Percentiles rank a stretch among this genome's conserved stretches.
phyloP scores from a whole-genome alignment of 176 grass and related monocot genomes.

The Oryza australiensis region DNA sequence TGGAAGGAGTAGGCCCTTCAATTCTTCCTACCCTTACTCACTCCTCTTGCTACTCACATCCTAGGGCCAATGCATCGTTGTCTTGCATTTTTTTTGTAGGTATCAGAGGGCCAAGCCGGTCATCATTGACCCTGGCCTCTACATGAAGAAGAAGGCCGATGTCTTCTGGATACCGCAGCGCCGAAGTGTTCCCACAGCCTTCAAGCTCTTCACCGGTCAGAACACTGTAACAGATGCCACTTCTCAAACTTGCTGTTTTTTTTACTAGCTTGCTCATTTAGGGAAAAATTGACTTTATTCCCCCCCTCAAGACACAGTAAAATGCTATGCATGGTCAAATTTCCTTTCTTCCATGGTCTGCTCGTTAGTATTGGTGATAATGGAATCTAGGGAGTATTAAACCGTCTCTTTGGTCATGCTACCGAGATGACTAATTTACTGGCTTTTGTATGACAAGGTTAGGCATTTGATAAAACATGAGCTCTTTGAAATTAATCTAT shows the following conservation, averaged over 20 bases:
- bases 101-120: slow-evolving; percentile 68
- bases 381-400: not conserved
- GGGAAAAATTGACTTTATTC: not conserved
- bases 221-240: not conserved
- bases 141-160: slow-evolving; percentile 58
- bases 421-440: not conserved
- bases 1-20: slow-evolving; percentile 51
- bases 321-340: not conserved
- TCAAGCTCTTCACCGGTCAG: slow-evolving; percentile 71
- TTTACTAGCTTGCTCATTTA: not conserved
- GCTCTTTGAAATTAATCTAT: not conserved
- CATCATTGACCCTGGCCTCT: slow-evolving; percentile 73
- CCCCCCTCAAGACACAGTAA: not conserved
- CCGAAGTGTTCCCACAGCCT: slow-evolving; percentile 59
- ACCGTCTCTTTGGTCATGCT: not conserved
- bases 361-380: not conserved
- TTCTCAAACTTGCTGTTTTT: not conserved
- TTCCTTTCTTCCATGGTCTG: not conserved
- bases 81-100: slow-evolving; percentile 5
- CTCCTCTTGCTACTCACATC: not conserved
- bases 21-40: too few relatives aligned
- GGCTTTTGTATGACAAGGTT: not conserved
- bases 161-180: slow-evolving; percentile 70
- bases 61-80: not conserved
- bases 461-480: slow-evolving; percentile 6